Percentiles rank a stretch among this genome's conserved stretches.
phyloP scores from a whole-genome alignment of 2,329 filamentous ascomycete species.

The Hymenoscyphus linearis region DNA sequence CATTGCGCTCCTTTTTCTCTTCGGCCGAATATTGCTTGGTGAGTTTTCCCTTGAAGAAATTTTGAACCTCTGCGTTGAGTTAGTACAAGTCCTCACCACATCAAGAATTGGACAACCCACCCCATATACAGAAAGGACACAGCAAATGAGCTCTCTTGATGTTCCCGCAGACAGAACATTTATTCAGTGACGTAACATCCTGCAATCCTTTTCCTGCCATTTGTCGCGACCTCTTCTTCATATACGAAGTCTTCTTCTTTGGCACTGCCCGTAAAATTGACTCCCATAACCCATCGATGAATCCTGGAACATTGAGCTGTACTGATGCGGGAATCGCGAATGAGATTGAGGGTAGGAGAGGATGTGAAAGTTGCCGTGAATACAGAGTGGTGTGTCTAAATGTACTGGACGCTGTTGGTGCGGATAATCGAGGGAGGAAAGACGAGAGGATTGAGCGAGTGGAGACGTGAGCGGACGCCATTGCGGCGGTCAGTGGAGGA shows the following conservation, averaged over 20 bases:
- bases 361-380: conserved; percentile 41
- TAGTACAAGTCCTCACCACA: background rate
- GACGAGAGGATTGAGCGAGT: conserved; percentile 39
- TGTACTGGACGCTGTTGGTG: conserved; percentile 37
- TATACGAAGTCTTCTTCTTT: conserved; percentile 98
- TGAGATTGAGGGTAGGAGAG: conserved; percentile 48
- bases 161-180: conserved; percentile 83
- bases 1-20: background rate
- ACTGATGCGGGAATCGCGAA: conserved; percentile 56
- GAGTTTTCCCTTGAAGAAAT: conserved; percentile 7
- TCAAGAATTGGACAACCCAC: conserved; percentile 46
- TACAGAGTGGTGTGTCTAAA: conserved; percentile 41
- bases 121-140: conserved; percentile 79
- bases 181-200: conserved; percentile 82
- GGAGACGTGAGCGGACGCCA: conserved; percentile 41
- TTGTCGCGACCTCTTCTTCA: conserved; percentile 87
- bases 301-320: conserved; percentile 55
- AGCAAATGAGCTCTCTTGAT: conserved; percentile 83
- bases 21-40: background rate
- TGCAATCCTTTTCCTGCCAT: conserved; percentile 94
- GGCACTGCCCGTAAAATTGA: conserved; percentile 87
- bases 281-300: conserved; percentile 87
- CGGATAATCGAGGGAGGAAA: conserved; percentile 51
- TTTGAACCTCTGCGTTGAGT: conserved; percentile 26
- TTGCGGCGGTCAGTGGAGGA: conserved; percentile 27